phyloP scores from a whole-genome alignment of 164 flowering plant genomes.

The Magnolia kwangsiensis region DNA sequence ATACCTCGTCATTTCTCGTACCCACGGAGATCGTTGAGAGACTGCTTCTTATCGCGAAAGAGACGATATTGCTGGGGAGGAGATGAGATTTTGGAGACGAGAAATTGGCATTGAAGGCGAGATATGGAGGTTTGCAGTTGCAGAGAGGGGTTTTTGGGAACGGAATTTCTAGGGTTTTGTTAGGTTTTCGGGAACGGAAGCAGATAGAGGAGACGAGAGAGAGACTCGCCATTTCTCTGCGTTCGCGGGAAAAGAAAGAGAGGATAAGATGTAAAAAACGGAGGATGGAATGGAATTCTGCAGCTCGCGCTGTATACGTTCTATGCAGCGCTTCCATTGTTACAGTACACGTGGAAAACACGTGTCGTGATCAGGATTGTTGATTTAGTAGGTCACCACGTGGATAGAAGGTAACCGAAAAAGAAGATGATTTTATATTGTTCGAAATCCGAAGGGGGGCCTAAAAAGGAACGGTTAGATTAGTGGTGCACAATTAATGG shows the following conservation, averaged over 20 bases:
- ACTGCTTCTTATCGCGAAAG: background rate
- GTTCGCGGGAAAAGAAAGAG: background rate
- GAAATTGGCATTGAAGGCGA: background rate
- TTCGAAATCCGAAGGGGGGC: too few species aligned
- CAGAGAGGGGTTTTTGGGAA: background rate
- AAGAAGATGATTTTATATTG: too few species aligned
- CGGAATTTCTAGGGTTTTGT: slow-evolving; percentile 14
- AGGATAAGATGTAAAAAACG: background rate
- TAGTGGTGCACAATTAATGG: too few species aligned
- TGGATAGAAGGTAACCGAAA: too few species aligned
- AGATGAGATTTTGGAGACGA: slow-evolving; percentile 8
- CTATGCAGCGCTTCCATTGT: too few species aligned
- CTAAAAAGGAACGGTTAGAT: too few species aligned
- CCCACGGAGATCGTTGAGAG: slow-evolving; percentile 29
- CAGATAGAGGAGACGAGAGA: slow-evolving; percentile 9
- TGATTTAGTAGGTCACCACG: background rate
- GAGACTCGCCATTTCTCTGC: background rate
- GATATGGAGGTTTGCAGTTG: slow-evolving; percentile 9
- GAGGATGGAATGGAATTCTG: background rate
- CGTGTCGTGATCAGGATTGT: background rate
- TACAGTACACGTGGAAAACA: background rate
- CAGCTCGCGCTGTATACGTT: too few species aligned
- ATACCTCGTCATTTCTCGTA: slow-evolving; percentile 53
- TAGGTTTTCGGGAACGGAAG: slow-evolving; percentile 15
- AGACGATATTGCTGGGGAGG: background rate